Base-by-base conservation (phyloP, 148 eudicot species). In the Rhododendron mucronatum region DNA sequence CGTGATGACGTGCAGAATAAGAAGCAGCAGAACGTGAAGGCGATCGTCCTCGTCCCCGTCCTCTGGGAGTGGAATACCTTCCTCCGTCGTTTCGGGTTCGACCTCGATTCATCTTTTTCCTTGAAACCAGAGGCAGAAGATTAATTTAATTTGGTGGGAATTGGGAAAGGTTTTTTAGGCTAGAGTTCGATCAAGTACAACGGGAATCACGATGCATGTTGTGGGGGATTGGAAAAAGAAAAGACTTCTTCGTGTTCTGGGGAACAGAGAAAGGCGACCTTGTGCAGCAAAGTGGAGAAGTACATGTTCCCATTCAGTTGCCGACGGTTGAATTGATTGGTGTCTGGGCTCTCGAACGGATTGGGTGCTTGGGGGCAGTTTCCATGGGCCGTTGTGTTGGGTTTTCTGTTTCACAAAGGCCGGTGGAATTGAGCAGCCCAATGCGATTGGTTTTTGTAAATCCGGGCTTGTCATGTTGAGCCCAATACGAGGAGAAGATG, bases 21-120 rank as follows among this genome's bases (percentile, higher is more conserved):
- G 75, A 69, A 28, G 15, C 18, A 23, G 28, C 28, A 16, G 81
- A 44, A 78, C 30, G 81, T 78, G 81, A 78, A 45, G 53, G 37
- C 39, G 76, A 79, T 79, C 55, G 82, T 26, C 82, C 81, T 78
- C 81, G 5, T 44, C 81, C 81, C 23, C 55, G 33, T 47, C 82
- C 82, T 79, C 82, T 47, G 57, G 55, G 57, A 47, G 57, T 45
- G 82, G 82, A 26, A 79, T 79, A 71, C 76, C 76, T 9, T 47
- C 55, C 53, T 47, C 57, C 82, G 21, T 79, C 82, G 57, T 79
- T 79, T 47, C 7, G 82, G 37, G 57, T 79, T 79, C 35, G 82
- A 79, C 57, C 82, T 21, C 82, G 57, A 47, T 47, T 79, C 82
- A 79, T 79, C 57, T 5, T 47, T 5, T 20, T 30, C 18, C 80